phyloP scores from a whole-genome alignment of 148 eudicot species.

The Diospyros kaki region DNA sequence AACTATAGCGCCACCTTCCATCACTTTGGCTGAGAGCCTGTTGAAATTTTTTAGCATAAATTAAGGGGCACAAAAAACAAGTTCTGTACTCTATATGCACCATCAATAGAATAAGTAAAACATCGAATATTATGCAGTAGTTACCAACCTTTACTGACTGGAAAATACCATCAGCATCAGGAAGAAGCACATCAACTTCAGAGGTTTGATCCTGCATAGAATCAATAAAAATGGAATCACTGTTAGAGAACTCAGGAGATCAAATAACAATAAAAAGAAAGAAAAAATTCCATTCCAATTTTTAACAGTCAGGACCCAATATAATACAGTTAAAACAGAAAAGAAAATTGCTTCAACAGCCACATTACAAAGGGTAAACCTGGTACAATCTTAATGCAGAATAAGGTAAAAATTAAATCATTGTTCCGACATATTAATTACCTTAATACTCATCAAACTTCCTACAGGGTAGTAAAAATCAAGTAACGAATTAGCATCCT shows the following conservation, averaged over 20 bases:
- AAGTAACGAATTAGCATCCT: conserved; percentile 50
- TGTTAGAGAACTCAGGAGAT: too few species aligned
- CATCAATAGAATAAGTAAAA: neutral
- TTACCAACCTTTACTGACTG: conserved; percentile 72
- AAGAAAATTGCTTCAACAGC: neutral
- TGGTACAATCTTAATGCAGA: neutral
- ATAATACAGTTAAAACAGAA: neutral
- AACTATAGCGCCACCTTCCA: conserved; percentile 94
- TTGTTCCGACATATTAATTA: conserved; percentile 15
- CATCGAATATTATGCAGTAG: neutral
- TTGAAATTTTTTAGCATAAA: conserved; percentile 15
- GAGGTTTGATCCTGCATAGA: conserved; percentile 56
- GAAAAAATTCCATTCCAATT: neutral
- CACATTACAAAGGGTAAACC: neutral
- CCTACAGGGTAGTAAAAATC: conserved; percentile 74
- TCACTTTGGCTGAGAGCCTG: conserved; percentile 96
- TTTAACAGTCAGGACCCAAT: neutral
- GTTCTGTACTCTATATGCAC: neutral
- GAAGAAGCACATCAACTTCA: conserved; percentile 54
- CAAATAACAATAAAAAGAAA: neutral
- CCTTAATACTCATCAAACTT: conserved; percentile 72
- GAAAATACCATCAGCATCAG: conserved; percentile 59
- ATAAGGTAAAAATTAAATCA: neutral
- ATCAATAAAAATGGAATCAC: conserved; percentile 3
- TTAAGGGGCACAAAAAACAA: conserved; percentile 15